A percentile compares a stretch with the other conserved stretches of the same genome.
These are phyloP conservation scores for Panicum virgatum DNA, from an alignment of 202 grass and related monocot species.

Conservation along the genomic window DNA sequence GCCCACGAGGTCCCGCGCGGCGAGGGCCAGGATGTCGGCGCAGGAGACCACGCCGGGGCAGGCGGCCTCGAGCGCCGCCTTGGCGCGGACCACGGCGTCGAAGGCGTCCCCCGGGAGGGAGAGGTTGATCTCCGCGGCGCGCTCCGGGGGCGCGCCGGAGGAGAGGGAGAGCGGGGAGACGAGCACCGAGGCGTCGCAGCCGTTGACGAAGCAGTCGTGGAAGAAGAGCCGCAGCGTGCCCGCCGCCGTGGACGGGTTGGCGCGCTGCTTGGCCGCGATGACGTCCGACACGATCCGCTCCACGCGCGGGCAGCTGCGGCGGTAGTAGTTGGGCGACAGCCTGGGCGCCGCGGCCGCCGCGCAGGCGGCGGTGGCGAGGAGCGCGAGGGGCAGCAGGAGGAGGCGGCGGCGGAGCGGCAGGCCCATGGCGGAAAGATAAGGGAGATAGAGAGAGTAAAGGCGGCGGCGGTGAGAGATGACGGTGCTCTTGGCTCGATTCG, in stretches of 20 bases:
- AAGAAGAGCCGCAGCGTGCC: conserved; percentile 89
- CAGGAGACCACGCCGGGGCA: conserved; percentile 86
- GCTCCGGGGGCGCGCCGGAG: conserved; percentile 43
- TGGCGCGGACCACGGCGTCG: conserved; percentile 78
- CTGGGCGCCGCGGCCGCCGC: not conserved
- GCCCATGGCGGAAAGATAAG: conserved; percentile 32
- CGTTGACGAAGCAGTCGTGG: conserved; percentile 85
- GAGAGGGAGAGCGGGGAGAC: conserved; percentile 58
- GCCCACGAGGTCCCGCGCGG: conserved; percentile 72
- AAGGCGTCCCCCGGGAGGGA: conserved; percentile 88
- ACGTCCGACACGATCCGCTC: conserved; percentile 62
- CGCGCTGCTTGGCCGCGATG: conserved; percentile 69
- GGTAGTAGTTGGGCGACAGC: conserved; percentile 64
- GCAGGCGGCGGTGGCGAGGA: not conserved
- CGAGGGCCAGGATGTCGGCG: conserved; percentile 77
- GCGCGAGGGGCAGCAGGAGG: no score
- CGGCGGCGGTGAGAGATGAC: not conserved
- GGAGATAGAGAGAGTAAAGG: not conserved
- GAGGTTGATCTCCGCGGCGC: conserved; percentile 85
- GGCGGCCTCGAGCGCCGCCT: conserved; percentile 65
- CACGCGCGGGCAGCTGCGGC: conserved; percentile 57
- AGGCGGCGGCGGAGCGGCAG: conserved; percentile 8
- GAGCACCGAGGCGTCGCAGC: conserved; percentile 91
- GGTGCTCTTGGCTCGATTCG: conserved; percentile 34
- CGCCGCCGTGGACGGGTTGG: conserved; percentile 71